These are phyloP conservation scores for Camellia sinensis DNA, from an alignment of 148 eudicot species.

Conservation along the genomic window DNA sequence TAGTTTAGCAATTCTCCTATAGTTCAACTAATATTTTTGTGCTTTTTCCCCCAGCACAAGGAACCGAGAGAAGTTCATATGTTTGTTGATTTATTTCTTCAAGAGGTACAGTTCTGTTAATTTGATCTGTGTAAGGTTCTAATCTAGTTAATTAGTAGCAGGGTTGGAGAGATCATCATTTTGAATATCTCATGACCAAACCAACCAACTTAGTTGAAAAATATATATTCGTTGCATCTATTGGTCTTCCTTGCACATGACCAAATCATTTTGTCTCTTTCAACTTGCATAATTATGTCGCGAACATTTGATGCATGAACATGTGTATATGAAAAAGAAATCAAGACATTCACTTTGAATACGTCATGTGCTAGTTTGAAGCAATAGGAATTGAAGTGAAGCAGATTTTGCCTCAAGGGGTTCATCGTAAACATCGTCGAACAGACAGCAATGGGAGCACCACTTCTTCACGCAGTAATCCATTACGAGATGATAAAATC, in stretches of 20 bases:
- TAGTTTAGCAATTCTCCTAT: not conserved
- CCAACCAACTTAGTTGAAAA: no score
- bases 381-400: slow-evolving; percentile 64
- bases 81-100: slow-evolving; percentile 93
- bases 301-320: not conserved
- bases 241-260: no score
- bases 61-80: slow-evolving; percentile 99
- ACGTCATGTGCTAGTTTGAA: slow-evolving; percentile 48
- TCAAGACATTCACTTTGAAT: not conserved
- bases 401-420: slow-evolving; percentile 82
- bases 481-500: slow-evolving; percentile 76
- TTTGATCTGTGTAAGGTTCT: not conserved
- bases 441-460: slow-evolving; percentile 89
- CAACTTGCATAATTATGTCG: no score
- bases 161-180: no score
- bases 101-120: slow-evolving; percentile 57
- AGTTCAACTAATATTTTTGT: slow-evolving; percentile 20
- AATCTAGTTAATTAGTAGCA: not conserved
- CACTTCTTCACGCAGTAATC: slow-evolving; percentile 86
- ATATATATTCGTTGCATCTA: no score
- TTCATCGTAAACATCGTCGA: slow-evolving; percentile 72
- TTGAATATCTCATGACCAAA: no score
- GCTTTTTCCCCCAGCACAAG: slow-evolving; percentile 65
- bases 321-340: not conserved
- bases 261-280: no score